Base-by-base conservation (phyloP, 2,329 filamentous ascomycete species). In the Penicillium rolfsii region DNA sequence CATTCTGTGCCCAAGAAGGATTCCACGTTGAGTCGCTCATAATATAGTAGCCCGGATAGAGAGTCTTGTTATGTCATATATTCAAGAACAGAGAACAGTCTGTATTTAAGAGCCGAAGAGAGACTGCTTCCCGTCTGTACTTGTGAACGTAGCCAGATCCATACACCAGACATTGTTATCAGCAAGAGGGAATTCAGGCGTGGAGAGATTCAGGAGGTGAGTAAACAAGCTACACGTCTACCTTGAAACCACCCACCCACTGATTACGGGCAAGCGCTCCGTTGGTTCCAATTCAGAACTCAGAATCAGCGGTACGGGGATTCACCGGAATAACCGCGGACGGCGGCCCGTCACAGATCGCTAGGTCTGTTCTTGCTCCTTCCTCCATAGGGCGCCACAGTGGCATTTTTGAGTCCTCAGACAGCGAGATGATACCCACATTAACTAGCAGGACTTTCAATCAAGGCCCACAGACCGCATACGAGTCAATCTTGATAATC, bases 1-100 rank as follows among this genome's bases (percentile, higher is more conserved):
- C 67, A 26, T 74, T 76, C 57, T 75, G 74, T 46, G 49, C 28
- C 46, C 59, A 45, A 24, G 43, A 46, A 14, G 43, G 43, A 28
- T 28, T 46, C 16, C 43, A 46, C 24, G 16, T 28, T n/a, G 43
- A 46, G 24, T 28, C 43, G 5, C 43, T 46, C 43, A 28, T 46
- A 4, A n/a, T 46, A 46, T 26, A 14, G 7, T 46, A 46, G 24
- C 16, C 16, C 12, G 24, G 14, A 28, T 3, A 46, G 24, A 16
- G 24, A 28, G 24, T 28, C 12, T 46, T 7, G 28, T 46, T 1
- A 46, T 28, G 11, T 46, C 43, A 46, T 28, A 28, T 26, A 8
- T 16, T 28, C 12, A 1, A 16, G n/a, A 46, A n/a, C 24, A 8
- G 24, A 46, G 11, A 28, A 16, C 5, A 46, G 43, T 6, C 22